Conservation (phyloP, 2,329 filamentous ascomycete genomes). For the Phaeosphaeria sp. region DNA sequence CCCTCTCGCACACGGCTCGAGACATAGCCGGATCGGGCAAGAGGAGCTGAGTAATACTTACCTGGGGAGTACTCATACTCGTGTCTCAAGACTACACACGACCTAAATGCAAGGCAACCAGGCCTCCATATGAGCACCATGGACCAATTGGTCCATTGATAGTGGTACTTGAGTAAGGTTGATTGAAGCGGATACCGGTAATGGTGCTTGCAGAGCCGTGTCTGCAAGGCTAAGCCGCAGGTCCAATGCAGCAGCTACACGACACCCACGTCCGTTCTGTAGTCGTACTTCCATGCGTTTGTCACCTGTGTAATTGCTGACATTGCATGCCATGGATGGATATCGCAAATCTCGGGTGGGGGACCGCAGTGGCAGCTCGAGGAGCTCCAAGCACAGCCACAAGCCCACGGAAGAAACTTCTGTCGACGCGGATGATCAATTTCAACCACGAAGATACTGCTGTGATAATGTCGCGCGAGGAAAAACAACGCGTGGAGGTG, state of each 20-base stretch:
- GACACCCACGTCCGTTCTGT: not conserved
- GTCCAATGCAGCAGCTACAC: not conserved
- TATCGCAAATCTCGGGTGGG: not conserved
- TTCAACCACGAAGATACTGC: not conserved
- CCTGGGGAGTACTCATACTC: not conserved
- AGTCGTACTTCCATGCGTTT: constrained; percentile 16
- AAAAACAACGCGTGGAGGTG: constrained; percentile 13
- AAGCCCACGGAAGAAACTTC: not conserved
- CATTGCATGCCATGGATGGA: constrained; percentile 25
- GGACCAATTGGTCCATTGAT: not conserved
- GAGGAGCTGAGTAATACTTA: constrained; percentile 23
- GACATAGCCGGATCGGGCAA: not conserved
- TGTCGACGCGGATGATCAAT: not conserved
- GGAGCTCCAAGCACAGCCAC: not conserved
- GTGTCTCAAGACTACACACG: not conserved
- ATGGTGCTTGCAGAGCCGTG: not conserved
- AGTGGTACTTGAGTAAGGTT: not conserved
- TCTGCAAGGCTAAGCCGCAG: not conserved
- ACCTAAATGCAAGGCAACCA: not conserved
- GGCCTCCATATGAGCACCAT: not conserved
- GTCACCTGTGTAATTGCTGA: constrained; percentile 34
- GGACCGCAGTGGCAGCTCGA: not conserved
- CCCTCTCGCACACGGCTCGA: not conserved
- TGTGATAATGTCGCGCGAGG: not conserved
- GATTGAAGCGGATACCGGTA: not conserved